phyloP scores from a whole-genome alignment of 2,329 filamentous ascomycete species.

The Fusarium sp. region DNA sequence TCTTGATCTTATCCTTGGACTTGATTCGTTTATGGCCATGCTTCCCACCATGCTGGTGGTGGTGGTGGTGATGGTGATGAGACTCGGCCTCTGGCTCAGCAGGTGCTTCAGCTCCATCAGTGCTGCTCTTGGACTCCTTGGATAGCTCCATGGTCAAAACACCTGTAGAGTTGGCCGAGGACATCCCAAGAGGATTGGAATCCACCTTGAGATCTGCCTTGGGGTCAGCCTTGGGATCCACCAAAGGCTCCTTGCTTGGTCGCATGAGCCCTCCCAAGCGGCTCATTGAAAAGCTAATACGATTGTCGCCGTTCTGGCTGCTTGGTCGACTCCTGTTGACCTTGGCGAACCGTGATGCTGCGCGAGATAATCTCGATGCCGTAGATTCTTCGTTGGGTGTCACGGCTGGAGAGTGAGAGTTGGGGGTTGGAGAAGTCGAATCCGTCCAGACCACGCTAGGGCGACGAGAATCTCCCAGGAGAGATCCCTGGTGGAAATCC shows the following conservation, averaged over 20 bases:
- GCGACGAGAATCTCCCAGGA: constrained; percentile 56
- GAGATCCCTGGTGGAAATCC: constrained; percentile 50
- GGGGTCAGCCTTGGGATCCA: constrained; percentile 36
- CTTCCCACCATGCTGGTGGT: constrained; percentile 45
- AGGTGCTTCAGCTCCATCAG: constrained; percentile 36
- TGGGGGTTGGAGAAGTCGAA: constrained; percentile 53
- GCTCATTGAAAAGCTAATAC: constrained; percentile 69
- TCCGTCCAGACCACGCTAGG: constrained; percentile 65
- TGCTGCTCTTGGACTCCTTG: constrained; percentile 26
- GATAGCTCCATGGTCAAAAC: constrained; percentile 40
- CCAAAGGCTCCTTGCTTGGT: constrained; percentile 60
- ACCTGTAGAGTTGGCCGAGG: constrained; percentile 43
- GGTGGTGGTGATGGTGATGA: constrained; percentile 24
- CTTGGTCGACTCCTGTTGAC: constrained; percentile 64
- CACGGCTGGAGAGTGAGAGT: constrained; percentile 51
- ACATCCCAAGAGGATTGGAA: constrained; percentile 39
- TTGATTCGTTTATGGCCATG: constrained; percentile 53
- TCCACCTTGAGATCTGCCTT: constrained; percentile 35
- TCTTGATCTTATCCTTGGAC: constrained; percentile 55
- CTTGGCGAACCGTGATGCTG: constrained; percentile 66
- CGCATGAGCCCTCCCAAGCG: constrained; percentile 66
- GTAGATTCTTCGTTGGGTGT: constrained; percentile 67
- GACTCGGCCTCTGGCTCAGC: constrained; percentile 39
- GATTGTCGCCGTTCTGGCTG: constrained; percentile 69
- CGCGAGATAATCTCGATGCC: constrained; percentile 66